A percentile compares a stretch with the other conserved stretches of the same genome.
These are phyloP conservation scores for Caryocar brasiliense DNA, from an alignment of 441 rosid species.

Conservation along the genomic window DNA sequence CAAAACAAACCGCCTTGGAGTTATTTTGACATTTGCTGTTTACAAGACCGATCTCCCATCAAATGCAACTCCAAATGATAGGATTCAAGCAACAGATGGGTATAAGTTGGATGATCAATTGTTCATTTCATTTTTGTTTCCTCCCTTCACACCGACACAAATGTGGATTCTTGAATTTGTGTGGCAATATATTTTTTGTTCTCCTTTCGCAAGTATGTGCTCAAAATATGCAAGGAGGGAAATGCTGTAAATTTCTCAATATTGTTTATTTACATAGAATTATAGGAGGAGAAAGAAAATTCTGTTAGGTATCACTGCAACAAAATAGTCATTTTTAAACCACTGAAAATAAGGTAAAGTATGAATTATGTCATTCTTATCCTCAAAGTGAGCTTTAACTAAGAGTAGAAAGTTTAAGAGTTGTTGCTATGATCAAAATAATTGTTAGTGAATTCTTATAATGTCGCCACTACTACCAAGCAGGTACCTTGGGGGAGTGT, in stretches of 20 bases:
- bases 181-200: too few species aligned
- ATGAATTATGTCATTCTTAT: too few species aligned
- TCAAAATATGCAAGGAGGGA: too few species aligned
- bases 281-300: too few species aligned
- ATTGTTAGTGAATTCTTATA: constrained; percentile 3
- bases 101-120: constrained; percentile 18
- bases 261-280: too few species aligned
- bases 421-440: background rate
- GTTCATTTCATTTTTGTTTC: background rate
- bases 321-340: too few species aligned
- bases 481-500: constrained; percentile 89
- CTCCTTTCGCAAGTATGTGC: too few species aligned
- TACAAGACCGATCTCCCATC: constrained; percentile 73
- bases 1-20: constrained; percentile 82
- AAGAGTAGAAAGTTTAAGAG: background rate
- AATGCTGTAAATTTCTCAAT: too few species aligned
- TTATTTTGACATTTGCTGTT: constrained; percentile 80
- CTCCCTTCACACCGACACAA: too few species aligned
- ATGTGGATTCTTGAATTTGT: too few species aligned
- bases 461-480: constrained; percentile 4
- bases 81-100: constrained; percentile 78
- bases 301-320: too few species aligned
- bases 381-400: background rate
- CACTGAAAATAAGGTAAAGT: too few species aligned
- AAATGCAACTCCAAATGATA: constrained; percentile 69